A percentile compares a stretch with the other conserved stretches of the same genome.
Conservation (phyloP, 2,329 filamentous ascomycete species). For the Beauveria rudraprayagi region DNA sequence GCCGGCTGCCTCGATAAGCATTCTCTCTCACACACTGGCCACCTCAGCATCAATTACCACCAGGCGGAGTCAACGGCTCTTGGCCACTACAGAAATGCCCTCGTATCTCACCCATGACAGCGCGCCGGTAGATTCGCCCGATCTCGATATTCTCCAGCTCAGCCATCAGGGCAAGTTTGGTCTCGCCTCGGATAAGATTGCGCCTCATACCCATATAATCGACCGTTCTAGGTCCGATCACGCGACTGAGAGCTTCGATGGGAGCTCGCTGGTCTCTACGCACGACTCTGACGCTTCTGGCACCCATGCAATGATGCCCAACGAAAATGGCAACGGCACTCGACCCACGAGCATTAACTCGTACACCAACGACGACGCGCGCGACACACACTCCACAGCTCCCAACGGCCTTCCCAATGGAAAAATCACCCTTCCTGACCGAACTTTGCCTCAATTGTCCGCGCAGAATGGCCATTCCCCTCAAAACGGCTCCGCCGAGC, state of each 20-base stretch:
- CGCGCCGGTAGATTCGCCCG: slow-evolving; percentile 33
- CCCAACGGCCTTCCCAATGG: slow-evolving; percentile 12
- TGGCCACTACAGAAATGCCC: slow-evolving; percentile 36
- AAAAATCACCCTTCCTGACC: slow-evolving; percentile 1
- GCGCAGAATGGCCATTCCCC: background rate
- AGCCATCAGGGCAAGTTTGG: slow-evolving; percentile 32
- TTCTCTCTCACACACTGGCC: background rate
- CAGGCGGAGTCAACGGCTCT: background rate
- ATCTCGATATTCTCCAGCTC: slow-evolving; percentile 36
- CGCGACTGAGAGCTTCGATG: slow-evolving; percentile 46
- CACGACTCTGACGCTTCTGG: slow-evolving; percentile 45
- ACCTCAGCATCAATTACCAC: background rate
- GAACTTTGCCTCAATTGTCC: background rate
- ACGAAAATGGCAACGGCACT: slow-evolving; percentile 32
- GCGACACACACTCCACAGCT: slow-evolving; percentile 1
- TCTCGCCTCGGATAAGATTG: slow-evolving; percentile 25
- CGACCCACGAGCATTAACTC: slow-evolving; percentile 50
- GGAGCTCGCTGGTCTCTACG: slow-evolving; percentile 44
- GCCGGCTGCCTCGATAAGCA: background rate
- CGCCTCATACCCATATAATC: slow-evolving; percentile 29
- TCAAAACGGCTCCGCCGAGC: slow-evolving; percentile 19
- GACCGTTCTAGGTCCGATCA: slow-evolving; percentile 36
- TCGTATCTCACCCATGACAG: slow-evolving; percentile 43
- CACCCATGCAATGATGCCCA: slow-evolving; percentile 32
- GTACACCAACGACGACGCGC: slow-evolving; percentile 39